These are phyloP conservation scores for Corymbia calophylla DNA, from an alignment of 441 rosid species.

Conservation along the genomic window DNA sequence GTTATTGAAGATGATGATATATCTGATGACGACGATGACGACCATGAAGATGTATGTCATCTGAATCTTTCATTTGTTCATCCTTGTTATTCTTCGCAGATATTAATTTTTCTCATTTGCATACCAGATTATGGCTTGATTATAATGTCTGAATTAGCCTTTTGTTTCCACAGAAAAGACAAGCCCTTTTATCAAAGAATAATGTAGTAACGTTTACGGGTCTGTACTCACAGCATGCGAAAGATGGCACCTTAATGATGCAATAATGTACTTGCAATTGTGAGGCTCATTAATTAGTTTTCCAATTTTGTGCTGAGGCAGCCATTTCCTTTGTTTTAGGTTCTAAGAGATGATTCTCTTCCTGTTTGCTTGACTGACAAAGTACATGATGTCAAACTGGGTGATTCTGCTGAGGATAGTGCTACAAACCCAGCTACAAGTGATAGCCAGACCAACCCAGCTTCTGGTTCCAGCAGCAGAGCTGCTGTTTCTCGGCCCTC, in stretches of 20 bases:
- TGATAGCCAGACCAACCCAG: slow-evolving; percentile 55
- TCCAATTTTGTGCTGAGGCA: neutral
- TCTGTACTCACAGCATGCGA: neutral
- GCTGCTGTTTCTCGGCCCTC: slow-evolving; percentile 59
- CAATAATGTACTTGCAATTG: neutral
- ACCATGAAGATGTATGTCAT: slow-evolving; percentile 87
- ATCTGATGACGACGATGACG: slow-evolving; percentile 94
- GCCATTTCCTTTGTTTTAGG: slow-evolving; percentile 21
- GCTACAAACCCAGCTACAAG: slow-evolving; percentile 37
- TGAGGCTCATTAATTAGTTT: neutral
- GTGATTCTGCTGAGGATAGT: slow-evolving; percentile 74
- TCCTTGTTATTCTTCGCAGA: neutral
- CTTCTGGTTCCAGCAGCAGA: slow-evolving; percentile 85
- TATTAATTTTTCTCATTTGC: slow-evolving; percentile 2
- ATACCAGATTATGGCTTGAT: neutral
- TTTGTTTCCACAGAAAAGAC: neutral
- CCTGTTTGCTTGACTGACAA: slow-evolving; percentile 92
- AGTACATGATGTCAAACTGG: slow-evolving; percentile 95
- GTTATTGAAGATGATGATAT: slow-evolving; percentile 99
- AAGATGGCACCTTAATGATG: neutral
- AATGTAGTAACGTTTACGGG: neutral
- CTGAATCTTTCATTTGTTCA: neutral
- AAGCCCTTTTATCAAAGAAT: neutral
- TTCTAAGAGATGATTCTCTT: slow-evolving; percentile 82
- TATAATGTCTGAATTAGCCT: neutral